Conservation (phyloP, 345 rosid genomes). For the Eucalyptus guilfoylei region DNA sequence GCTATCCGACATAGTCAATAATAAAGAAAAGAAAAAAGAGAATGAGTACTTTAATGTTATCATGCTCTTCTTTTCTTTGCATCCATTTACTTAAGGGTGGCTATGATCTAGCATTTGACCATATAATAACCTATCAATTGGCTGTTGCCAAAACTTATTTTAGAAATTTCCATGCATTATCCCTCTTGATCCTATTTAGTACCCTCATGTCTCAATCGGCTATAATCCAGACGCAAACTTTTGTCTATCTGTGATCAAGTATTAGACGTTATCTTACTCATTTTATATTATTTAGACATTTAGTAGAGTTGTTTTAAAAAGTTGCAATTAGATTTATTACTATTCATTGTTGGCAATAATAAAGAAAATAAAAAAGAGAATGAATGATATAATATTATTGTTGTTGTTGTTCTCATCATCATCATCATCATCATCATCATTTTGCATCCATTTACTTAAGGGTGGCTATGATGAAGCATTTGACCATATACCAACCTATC, state of each 20-base stretch:
- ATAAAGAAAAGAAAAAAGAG: neutral
- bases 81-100: neutral
- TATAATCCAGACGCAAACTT: neutral
- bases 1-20: neutral
- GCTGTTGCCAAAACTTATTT: neutral
- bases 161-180: neutral
- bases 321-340: neutral
- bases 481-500: neutral
- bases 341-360: neutral
- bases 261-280: neutral
- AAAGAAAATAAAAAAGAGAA: neutral
- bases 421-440: accelerated
- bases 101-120: neutral
- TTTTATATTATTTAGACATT: neutral
- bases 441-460: neutral
- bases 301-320: neutral
- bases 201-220: neutral
- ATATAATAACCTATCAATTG: neutral
- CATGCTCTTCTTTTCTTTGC: neutral
- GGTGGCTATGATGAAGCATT: neutral
- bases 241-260: neutral
- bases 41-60: neutral
- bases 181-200: neutral
- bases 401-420: accelerated
- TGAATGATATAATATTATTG: neutral